Base-by-base conservation (phyloP, 768 basidiomycete genomes). In the Lactarius hengduanensis region DNA sequence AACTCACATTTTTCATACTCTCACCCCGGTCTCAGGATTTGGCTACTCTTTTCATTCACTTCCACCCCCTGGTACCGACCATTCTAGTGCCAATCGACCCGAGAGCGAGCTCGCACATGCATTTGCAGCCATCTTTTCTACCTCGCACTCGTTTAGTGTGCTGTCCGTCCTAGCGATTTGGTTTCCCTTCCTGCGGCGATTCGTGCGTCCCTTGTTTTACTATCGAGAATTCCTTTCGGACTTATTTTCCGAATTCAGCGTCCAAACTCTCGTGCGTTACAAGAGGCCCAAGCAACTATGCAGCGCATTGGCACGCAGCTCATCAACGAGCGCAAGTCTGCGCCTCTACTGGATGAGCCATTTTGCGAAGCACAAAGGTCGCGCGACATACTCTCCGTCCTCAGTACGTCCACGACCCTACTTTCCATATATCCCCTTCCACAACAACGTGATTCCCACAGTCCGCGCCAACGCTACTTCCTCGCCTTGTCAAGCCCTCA, bases 401-500 rank as follows among this genome's bases (percentile, higher is more conserved):
- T 66, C 43, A 15, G 59, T 77, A 50, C 43, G 71, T 65, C 15
- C 59, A 22, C 32, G 15, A 34, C 32, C 28, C 26, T 28, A 40
- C n/a, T 8, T 47, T 16, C 22, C 13, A 0, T 22, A 22, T 15
- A 22, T 15, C 20, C 57, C 47, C 57, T 47, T 69, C 30, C 57
- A 34, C 47, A 26, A 45, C 4, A 22, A 41, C 16, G 1, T 22
- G 18, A 10, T 30, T 55, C 28, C 34, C 22, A 0, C 71, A 88
- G 89, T 91, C 62, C 82, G 81, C 59, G 88, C 88, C 1, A 89
- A 87, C 71, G 73, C 84, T 64, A 78, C 82, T 16, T 74, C 78
- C 15, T 74, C 80, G 11, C 74, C 80, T 11, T 75, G 78, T 0
- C 80, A 83, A 66, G 79, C 79, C n/a, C 79, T 90, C 78, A 79